These are phyloP conservation scores for Spirogloea muscicola DNA, from an alignment of 139 green algal species.

Conservation along the genomic window DNA sequence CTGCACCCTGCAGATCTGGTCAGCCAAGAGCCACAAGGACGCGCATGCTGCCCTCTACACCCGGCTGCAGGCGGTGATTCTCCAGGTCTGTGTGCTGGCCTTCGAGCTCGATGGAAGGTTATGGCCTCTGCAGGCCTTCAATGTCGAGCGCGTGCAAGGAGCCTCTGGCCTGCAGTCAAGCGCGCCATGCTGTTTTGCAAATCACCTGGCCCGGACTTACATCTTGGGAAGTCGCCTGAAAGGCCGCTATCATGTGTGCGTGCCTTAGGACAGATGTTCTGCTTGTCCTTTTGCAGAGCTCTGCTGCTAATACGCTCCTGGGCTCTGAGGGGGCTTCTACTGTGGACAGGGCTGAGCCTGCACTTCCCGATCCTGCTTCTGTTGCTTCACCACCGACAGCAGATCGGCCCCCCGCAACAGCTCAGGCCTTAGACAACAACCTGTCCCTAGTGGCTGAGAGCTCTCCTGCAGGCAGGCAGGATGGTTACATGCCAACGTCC, in stretches of 20 bases:
- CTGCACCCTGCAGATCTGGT: constrained; percentile 34
- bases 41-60: constrained; percentile 26
- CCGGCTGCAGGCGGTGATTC: constrained; percentile 1
- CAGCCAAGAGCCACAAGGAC: constrained; percentile 33
- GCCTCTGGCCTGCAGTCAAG: too few species aligned
- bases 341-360: not conserved
- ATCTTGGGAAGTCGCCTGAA: not conserved
- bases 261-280: too few species aligned
- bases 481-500: not conserved
- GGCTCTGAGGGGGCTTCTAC: not conserved
- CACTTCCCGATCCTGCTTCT: not conserved
- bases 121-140: not conserved
- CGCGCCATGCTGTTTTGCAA: too few species aligned
- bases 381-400: not conserved
- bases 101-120: not conserved
- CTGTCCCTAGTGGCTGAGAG: not conserved
- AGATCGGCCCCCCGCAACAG: not conserved
- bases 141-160: not conserved
- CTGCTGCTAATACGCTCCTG: not conserved
- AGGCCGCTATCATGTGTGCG: too few species aligned
- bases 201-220: not conserved
- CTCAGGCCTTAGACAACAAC: not conserved
- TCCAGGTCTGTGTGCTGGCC: not conserved
- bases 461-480: not conserved
- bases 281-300: too few species aligned